Evolutionary conservation across 768 basidiomycete genomes (phyloP), one percentile per base, ranked within the genome.

Genomic region (Lactarius vividus): DNA sequence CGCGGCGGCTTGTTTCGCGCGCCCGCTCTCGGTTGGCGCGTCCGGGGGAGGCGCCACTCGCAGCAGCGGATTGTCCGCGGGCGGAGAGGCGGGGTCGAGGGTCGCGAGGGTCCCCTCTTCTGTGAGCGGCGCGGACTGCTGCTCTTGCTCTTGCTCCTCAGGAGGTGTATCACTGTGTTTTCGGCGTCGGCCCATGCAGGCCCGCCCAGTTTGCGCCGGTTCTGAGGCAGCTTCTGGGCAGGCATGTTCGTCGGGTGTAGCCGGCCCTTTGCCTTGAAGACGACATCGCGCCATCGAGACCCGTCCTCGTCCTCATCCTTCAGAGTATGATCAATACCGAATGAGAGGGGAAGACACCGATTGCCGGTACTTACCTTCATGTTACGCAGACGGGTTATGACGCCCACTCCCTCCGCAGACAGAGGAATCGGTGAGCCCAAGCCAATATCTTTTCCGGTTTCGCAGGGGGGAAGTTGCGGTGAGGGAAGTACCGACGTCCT

Each of bases 391-490:
- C n/a, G n/a, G n/a, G 85, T 89, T 72, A 96, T 94, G n/a, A 94
- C 79, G 1, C 81, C 83, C 7, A 92, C 88, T n/a, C 91, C 90
- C 71, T 92, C 88, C 6, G 81, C 79, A 4, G 91, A 91, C 16
- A 96, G 79, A 0, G 88, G 87, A 0, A 93, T 87, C 16, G 92
- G 92, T 1, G 92, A 93, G 2, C 89, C 88, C 87, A 92, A 88
- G 5, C 92, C 92, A 62, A 93, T 92, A 73, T 93, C 92, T 63
- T 88, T 83, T 1, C 92, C 92, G 0, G 91, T 92, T 78, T 94
- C 92, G 56, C 92, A 84, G 0, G 92, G 92, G 37, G 94, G 80
- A 7, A 85, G 78, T 70, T 84, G 87, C 11, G 72, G 62, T n/a
- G 58, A 62, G 23, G 61, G 11, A 6, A 29, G 10, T 5, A n/a